Percentiles rank a stretch among this genome's conserved stretches.
Conservation (phyloP, 2,329 filamentous ascomycete species). For the Sphaerulina vaccinii region DNA sequence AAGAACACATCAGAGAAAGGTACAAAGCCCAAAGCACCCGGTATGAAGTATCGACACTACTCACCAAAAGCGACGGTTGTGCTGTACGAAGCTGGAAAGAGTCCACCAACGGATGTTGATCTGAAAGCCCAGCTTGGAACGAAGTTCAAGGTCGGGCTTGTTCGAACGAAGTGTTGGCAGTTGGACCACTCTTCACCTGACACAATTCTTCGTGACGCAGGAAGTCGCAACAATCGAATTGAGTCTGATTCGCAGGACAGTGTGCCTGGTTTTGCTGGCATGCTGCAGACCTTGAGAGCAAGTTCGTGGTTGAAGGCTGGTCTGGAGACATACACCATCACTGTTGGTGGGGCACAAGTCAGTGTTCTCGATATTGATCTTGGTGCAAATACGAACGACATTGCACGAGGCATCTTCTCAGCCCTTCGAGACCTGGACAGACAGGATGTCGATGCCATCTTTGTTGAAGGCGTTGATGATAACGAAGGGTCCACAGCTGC, state of each 20-base stretch:
- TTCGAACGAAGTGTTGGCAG: conserved; percentile 40
- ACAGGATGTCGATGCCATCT: conserved; percentile 75
- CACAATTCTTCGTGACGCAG: neutral
- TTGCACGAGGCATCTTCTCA: conserved; percentile 85
- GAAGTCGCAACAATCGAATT: neutral
- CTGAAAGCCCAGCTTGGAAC: conserved; percentile 31
- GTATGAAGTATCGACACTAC: conserved; percentile 99
- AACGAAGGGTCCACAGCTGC: conserved; percentile 74
- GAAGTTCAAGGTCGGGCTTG: conserved; percentile 40
- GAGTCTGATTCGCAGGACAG: conserved; percentile 22
- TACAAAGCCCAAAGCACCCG: conserved; percentile 74
- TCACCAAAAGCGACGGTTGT: conserved; percentile 80
- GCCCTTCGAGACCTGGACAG: conserved; percentile 82
- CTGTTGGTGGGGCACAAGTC: conserved; percentile 15
- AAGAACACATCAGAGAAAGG: conserved; percentile 68
- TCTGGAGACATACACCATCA: conserved; percentile 10
- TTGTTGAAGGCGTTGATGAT: conserved; percentile 77
- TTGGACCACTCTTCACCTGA: conserved; percentile 21
- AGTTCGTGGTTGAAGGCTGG: conserved; percentile 13
- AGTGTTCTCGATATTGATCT: conserved; percentile 68
- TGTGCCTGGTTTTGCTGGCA: conserved; percentile 30
- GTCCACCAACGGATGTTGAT: conserved; percentile 33
- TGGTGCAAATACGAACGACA: conserved; percentile 66
- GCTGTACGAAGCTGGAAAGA: conserved; percentile 61
- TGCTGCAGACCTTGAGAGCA: conserved; percentile 26